These are phyloP conservation scores for Phaseolus coccineus DNA, from an alignment of 331 rosid species.

Conservation along the genomic window DNA sequence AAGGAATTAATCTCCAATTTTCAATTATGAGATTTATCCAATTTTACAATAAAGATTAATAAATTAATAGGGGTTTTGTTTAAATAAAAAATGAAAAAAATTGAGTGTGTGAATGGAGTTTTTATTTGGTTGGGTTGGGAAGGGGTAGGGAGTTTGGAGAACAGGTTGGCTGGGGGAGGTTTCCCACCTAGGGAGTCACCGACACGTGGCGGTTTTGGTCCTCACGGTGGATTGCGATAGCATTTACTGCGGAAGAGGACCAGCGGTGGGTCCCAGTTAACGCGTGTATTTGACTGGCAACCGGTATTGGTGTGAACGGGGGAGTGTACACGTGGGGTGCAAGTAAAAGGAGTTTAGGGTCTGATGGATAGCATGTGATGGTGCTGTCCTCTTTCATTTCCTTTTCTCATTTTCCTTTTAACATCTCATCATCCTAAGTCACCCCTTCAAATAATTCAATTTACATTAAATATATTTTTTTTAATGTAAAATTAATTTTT, in stretches of 20 bases:
- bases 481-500: too few relatives aligned
- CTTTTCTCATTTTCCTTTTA: neutral
- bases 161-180: conserved; percentile 69
- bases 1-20: neutral
- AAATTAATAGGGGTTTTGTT: too few relatives aligned
- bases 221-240: conserved; percentile 40
- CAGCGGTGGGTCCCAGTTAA: conserved; percentile 45
- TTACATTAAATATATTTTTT: too few relatives aligned
- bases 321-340: conserved; percentile 46
- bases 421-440: neutral
- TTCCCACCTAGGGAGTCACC: conserved; percentile 70
- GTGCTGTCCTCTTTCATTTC: conserved; percentile 6
- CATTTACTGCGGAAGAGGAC: conserved; percentile 55
- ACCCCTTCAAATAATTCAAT: neutral
- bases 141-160: conserved; percentile 65
- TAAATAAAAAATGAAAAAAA: neutral
- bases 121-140: neutral
- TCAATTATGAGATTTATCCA: too few relatives aligned
- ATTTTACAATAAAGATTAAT: too few relatives aligned
- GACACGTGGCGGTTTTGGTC: conserved; percentile 63
- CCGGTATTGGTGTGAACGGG: conserved; percentile 62
- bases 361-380: conserved; percentile 44
- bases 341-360: conserved; percentile 1
- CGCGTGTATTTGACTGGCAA: conserved; percentile 82
- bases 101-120: conserved; percentile 53